Percentiles rank a stretch among this genome's conserved stretches.
phyloP scores from a whole-genome alignment of 176 grass and related monocot genomes.

The Puccinellia tenuiflora region DNA sequence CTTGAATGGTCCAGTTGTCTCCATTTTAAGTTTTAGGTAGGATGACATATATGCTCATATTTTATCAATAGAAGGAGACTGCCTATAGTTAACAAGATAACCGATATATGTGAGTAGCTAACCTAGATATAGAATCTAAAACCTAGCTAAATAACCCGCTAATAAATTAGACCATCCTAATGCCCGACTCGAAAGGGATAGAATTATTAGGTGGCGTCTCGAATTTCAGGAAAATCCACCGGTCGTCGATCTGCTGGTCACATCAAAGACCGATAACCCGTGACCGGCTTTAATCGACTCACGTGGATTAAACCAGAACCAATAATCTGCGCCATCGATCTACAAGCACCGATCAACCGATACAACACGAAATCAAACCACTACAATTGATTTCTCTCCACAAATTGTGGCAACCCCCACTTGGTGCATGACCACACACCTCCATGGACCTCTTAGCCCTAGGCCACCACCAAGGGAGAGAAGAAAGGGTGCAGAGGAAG shows the following conservation, averaged over 20 bases:
- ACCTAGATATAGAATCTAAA: background rate
- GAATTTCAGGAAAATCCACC: background rate
- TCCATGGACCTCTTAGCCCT: background rate
- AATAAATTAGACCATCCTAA: background rate
- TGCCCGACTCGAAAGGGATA: accelerated
- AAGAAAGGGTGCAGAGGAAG: background rate
- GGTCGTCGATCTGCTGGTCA: accelerated
- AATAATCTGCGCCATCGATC: accelerated
- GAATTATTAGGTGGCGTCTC: background rate
- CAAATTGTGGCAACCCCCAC: background rate
- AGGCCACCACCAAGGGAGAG: background rate
- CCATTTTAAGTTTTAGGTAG: background rate
- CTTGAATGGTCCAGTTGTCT: background rate
- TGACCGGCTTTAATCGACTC: background rate
- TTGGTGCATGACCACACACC: constrained; percentile 1
- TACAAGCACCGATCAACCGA: background rate
- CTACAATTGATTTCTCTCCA: background rate
- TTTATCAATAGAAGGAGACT: background rate
- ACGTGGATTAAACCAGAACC: background rate
- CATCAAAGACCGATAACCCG: background rate
- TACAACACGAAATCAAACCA: background rate
- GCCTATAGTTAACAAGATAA: background rate
- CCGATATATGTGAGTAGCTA: background rate
- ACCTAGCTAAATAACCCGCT: background rate
- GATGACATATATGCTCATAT: background rate